Evolutionary conservation across 2,329 filamentous ascomycete species (phyloP).

Genomic region (Alternaria metachromatica): DNA sequence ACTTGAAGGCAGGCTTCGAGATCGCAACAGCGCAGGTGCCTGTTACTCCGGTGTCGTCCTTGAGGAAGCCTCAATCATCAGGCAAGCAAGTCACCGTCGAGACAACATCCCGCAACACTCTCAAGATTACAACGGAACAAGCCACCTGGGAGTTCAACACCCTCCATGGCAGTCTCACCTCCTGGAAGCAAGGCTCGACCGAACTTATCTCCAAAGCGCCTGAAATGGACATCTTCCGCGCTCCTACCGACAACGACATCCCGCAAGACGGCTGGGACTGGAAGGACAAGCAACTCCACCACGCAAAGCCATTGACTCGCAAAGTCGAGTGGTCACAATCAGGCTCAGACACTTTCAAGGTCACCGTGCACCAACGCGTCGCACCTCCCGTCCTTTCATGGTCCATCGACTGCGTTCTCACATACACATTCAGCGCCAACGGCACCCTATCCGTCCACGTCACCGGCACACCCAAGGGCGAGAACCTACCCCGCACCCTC

Average conservation of each 20-base stretch:
- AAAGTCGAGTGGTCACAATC: constrained; percentile 47
- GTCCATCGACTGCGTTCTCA: constrained; percentile 49
- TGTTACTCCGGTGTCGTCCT: constrained; percentile 15
- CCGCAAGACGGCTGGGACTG: constrained; percentile 64
- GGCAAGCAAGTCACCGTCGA: constrained; percentile 49
- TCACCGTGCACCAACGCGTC: constrained; percentile 58
- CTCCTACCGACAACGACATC: constrained; percentile 70
- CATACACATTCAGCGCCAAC: constrained; percentile 59
- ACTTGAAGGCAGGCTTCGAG: constrained; percentile 44
- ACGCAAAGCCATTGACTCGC: constrained; percentile 33
- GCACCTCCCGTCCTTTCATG: constrained; percentile 68
- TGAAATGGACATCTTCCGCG: constrained; percentile 65
- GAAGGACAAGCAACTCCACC: constrained; percentile 49
- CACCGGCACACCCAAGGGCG: constrained; percentile 54
- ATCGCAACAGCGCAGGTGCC: constrained; percentile 46
- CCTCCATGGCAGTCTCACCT: constrained; percentile 59
- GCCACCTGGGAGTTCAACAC: constrained; percentile 59
- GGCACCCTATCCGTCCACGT: constrained; percentile 58
- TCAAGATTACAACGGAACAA: constrained; percentile 27
- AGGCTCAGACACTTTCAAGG: constrained; percentile 32
- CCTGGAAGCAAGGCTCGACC: constrained; percentile 36
- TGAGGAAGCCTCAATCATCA: constrained; percentile 44
- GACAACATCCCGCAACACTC: constrained; percentile 20
- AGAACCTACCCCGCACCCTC: constrained; percentile 61
- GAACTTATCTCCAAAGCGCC: constrained; percentile 44